These are phyloP conservation scores for Pseudogymnoascus sp. DNA, from an alignment of 2,329 filamentous ascomycete genomes.

Conservation along the genomic window DNA sequence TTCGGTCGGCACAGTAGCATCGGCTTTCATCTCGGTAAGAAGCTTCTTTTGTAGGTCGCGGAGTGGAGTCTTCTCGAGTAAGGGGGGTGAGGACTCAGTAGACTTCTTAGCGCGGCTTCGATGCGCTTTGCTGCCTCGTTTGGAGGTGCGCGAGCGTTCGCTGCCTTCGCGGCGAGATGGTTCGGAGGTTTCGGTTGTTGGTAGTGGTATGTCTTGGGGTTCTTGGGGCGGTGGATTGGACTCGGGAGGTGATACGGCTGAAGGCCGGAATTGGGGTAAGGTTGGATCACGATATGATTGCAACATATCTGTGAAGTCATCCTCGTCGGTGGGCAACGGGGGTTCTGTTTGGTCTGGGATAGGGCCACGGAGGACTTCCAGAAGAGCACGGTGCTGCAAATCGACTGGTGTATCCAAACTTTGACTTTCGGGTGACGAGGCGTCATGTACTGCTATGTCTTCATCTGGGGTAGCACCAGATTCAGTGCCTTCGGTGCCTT, in stretches of 20 bases:
- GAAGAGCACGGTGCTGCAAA: not conserved
- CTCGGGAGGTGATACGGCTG: conserved; percentile 33
- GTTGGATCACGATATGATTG: conserved; percentile 46
- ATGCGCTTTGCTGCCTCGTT: not conserved
- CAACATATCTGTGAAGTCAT: not conserved
- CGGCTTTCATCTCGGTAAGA: conserved; percentile 3
- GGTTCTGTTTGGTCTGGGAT: not conserved
- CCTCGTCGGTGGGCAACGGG: conserved; percentile 1
- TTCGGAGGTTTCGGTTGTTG: conserved; percentile 11
- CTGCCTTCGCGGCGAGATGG: conserved; percentile 18
- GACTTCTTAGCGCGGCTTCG: conserved; percentile 12
- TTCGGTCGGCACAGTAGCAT: not conserved
- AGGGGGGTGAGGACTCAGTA: conserved; percentile 14
- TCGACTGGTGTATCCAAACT: not conserved
- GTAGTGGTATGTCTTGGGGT: conserved; percentile 13
- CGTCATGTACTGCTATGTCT: not conserved
- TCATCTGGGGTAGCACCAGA: no score
- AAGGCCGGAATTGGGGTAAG: conserved; percentile 55
- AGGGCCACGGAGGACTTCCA: conserved; percentile 9
- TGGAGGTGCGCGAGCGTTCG: conserved; percentile 14
- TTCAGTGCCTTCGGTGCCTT: not conserved
- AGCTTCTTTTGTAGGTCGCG: not conserved
- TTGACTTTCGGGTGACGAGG: not conserved
- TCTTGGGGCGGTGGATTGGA: conserved; percentile 23
- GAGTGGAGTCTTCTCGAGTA: not conserved